Evolutionary conservation across 345 rosid species (phyloP).

Genomic region (Populus davidiana): DNA sequence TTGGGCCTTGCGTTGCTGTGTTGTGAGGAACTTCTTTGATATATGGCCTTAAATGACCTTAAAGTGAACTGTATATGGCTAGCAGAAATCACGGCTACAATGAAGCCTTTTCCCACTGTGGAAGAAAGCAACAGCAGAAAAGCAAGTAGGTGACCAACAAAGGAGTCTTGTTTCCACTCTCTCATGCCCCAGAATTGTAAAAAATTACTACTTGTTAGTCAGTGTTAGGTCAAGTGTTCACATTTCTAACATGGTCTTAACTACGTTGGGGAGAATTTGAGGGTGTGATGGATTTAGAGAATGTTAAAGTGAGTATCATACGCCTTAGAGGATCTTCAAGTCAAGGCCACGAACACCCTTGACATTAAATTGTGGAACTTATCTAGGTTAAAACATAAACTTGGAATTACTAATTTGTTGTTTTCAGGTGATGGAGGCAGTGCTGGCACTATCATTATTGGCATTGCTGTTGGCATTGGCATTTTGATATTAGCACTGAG

Average conservation of each 20-base stretch:
- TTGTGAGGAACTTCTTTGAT: too few species aligned
- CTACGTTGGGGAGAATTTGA: background rate
- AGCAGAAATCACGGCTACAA: background rate
- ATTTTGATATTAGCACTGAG: conserved; percentile 40
- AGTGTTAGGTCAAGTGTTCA: background rate
- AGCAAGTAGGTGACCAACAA: background rate
- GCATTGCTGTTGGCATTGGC: conserved; percentile 43
- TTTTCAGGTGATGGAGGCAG: conserved; percentile 42
- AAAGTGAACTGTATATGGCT: background rate
- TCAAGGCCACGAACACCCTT: background rate
- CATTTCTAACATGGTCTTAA: background rate
- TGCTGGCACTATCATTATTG: conserved; percentile 29
- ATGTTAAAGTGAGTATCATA: background rate
- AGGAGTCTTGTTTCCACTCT: background rate
- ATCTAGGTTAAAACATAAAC: background rate
- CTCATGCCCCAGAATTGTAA: background rate
- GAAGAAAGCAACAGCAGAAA: background rate
- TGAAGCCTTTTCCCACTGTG: background rate
- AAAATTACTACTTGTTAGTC: background rate
- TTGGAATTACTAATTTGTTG: background rate
- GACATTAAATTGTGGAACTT: too few species aligned
- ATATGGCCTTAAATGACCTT: background rate
- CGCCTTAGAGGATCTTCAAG: background rate
- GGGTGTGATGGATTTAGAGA: background rate
- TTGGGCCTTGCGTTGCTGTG: background rate